Evolutionary conservation across 768 basidiomycete species (phyloP).

Genomic region (Tephrocybe sp.): DNA sequence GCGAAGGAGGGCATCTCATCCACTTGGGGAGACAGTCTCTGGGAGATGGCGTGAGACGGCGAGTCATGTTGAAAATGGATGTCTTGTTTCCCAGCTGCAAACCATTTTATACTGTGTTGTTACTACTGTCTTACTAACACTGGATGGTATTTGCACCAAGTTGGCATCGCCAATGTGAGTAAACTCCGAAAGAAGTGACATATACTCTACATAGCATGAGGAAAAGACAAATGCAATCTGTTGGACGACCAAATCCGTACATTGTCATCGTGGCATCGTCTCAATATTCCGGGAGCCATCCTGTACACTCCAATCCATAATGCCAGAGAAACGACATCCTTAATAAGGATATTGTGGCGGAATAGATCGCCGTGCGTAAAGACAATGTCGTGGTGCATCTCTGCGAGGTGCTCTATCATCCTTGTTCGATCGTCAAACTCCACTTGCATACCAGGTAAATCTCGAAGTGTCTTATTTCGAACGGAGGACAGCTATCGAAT

Average conservation of each 20-base stretch:
- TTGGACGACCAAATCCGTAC: neutral
- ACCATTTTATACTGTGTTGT: no score
- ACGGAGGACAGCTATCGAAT: neutral
- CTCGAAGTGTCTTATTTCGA: neutral
- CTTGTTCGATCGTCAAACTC: neutral
- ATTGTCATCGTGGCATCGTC: slow-evolving; percentile 12
- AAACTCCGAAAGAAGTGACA: no score
- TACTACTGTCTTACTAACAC: no score
- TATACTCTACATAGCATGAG: no score
- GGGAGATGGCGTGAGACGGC: no score
- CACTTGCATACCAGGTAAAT: neutral
- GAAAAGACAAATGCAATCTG: no score
- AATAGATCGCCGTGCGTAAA: slow-evolving; percentile 9
- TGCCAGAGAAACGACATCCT: slow-evolving; percentile 4
- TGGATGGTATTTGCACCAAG: no score
- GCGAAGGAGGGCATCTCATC: no score
- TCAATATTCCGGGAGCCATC: slow-evolving; percentile 22
- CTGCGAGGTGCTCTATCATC: neutral
- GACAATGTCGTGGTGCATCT: slow-evolving; percentile 3
- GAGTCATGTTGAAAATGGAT: no score
- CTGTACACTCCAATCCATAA: slow-evolving; percentile 21
- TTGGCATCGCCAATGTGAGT: no score
- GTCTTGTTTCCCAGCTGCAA: no score
- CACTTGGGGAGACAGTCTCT: no score
- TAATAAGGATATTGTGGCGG: slow-evolving; percentile 9